Percentiles rank a stretch among this genome's conserved stretches.
Conservation (phyloP, 1,284 basidiomycete species). For the Sporisorium scitamineum region DNA sequence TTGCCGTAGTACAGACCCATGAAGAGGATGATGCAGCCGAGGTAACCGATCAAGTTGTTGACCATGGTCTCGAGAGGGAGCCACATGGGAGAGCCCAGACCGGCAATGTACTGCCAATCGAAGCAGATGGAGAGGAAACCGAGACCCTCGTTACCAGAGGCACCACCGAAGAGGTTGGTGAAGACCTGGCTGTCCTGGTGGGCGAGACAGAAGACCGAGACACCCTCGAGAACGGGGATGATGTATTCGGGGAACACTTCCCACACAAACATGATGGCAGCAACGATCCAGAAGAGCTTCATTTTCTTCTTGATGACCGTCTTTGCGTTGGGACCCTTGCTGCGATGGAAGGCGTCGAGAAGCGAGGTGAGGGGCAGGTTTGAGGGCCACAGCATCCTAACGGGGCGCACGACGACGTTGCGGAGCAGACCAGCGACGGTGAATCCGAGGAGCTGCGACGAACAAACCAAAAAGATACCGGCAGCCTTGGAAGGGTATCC, state of each 20-base stretch:
- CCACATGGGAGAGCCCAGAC: constrained; percentile 32
- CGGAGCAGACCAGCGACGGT: constrained; percentile 72
- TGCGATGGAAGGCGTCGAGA: constrained; percentile 60
- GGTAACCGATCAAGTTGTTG: constrained; percentile 32
- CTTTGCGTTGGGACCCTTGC: constrained; percentile 50
- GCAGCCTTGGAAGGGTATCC: constrained; percentile 33
- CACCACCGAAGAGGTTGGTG: constrained; percentile 46
- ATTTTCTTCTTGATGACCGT: constrained; percentile 73
- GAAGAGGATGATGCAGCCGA: constrained; percentile 37
- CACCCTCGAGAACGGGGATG: constrained; percentile 62
- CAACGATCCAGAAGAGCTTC: constrained; percentile 75
- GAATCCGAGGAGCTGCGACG: constrained; percentile 78
- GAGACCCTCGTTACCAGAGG: constrained; percentile 41
- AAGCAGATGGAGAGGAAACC: constrained; percentile 42
- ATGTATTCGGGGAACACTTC: constrained; percentile 72
- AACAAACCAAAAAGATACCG: constrained; percentile 75
- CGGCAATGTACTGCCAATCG: constrained; percentile 47
- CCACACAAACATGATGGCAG: constrained; percentile 39
- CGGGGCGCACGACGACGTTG: constrained; percentile 37
- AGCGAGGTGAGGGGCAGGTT: constrained; percentile 58
- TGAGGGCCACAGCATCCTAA: constrained; percentile 68
- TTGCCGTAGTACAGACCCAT: constrained; percentile 44
- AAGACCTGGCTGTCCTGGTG: constrained; percentile 28
- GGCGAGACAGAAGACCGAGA: constrained; percentile 71
- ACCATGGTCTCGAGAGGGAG: constrained; percentile 38